Conservation (phyloP, 352 stramenopile genomes). For the Globisporangium polare region DNA sequence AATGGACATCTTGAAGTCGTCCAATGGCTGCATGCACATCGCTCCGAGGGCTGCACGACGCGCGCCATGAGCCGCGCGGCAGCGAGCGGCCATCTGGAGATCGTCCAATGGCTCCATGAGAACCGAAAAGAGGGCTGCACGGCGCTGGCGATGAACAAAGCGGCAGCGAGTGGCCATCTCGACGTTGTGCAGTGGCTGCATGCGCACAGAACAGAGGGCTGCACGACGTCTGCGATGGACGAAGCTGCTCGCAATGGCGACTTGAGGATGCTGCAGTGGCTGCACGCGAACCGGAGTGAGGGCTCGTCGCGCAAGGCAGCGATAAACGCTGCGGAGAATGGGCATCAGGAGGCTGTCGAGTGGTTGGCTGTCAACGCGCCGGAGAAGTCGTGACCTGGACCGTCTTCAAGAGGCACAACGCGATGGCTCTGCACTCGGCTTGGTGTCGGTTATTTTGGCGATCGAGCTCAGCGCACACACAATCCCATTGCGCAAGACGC, state of each 20-base stretch:
- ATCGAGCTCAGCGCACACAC: too few relatives aligned
- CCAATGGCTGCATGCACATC: conserved; percentile 1
- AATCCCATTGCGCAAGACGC: too few relatives aligned
- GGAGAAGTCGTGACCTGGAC: neutral
- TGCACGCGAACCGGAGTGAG: conserved; percentile 6
- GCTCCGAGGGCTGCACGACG: conserved; percentile 2
- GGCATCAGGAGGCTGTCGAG: neutral
- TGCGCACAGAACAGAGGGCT: conserved; percentile 1
- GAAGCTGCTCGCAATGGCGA: conserved; percentile 3
- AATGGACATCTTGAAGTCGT: neutral
- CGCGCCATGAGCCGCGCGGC: conserved; percentile 4
- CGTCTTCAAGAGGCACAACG: too few relatives aligned
- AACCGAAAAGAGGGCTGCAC: conserved; percentile 8
- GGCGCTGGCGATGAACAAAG: conserved; percentile 5
- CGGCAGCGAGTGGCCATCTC: conserved; percentile 7
- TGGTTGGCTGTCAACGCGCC: neutral
- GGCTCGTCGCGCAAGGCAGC: conserved; percentile 5
- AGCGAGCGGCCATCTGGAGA: neutral
- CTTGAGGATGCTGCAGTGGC: conserved; percentile 7
- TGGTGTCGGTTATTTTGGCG: too few relatives aligned
- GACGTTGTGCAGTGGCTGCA: conserved; percentile 8
- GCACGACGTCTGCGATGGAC: conserved; percentile 8
- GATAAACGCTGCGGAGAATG: neutral
- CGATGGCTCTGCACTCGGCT: too few relatives aligned
- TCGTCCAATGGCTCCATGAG: conserved; percentile 7